Percentiles rank a stretch among this genome's conserved stretches.
phyloP scores from a whole-genome alignment of 805 yeast genomes.

The Torulaspora indica region DNA sequence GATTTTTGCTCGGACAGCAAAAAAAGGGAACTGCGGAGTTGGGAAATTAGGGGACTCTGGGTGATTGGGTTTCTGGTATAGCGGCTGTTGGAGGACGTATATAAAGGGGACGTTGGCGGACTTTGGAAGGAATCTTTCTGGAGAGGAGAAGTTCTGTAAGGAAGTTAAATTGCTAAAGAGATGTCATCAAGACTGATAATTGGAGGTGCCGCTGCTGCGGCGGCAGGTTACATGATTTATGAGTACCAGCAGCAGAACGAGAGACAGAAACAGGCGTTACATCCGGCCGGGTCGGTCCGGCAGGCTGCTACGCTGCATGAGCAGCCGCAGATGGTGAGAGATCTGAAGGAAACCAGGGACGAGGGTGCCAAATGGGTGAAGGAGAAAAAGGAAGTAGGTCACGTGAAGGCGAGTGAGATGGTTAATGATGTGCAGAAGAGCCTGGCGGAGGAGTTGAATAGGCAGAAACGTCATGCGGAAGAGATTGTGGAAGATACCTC shows the following conservation, averaged over 20 bases:
- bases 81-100: not conserved
- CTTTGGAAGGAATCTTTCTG: not conserved
- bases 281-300: conserved; percentile 8
- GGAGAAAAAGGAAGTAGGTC: conserved; percentile 11
- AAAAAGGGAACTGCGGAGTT: conserved; percentile 5
- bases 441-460: conserved; percentile 6
- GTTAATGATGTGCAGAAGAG: conserved; percentile 8
- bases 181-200: conserved; percentile 27
- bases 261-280: conserved; percentile 17
- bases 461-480: conserved; percentile 6
- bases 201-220: conserved; percentile 28
- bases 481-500: conserved; percentile 9
- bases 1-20: conserved; percentile 6
- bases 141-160: not conserved
- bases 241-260: conserved; percentile 24
- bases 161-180: not conserved
- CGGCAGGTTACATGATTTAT: conserved; percentile 28
- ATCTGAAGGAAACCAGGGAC: conserved; percentile 10
- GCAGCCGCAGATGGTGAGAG: conserved; percentile 5
- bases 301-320: conserved; percentile 1
- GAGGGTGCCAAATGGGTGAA: conserved; percentile 12
- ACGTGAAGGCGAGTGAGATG: conserved; percentile 10
- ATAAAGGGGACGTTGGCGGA: conserved; percentile 4
- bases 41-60: conserved; percentile 3
- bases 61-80: not conserved